These are phyloP conservation scores for Lobosporangium transversale DNA, from an alignment of 192 early-diverging fungal species.

Conservation along the genomic window DNA sequence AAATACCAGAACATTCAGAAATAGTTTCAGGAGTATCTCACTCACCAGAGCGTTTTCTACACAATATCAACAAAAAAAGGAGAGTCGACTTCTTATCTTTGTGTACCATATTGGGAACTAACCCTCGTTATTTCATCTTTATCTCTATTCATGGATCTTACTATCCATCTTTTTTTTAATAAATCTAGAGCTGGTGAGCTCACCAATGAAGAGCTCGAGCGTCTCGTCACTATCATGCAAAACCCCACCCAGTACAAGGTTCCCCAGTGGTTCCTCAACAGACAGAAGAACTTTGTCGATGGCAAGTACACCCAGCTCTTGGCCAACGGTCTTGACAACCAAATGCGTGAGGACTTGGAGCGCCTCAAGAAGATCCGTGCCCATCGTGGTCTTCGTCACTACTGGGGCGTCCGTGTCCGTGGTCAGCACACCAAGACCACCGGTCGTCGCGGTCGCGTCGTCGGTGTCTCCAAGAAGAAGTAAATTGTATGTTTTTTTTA, in stretches of 20 bases:
- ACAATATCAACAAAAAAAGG: no score
- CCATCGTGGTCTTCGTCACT: constrained; percentile 99
- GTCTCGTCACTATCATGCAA: constrained; percentile 98
- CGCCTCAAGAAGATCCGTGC: constrained; percentile 99
- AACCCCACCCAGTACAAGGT: constrained; percentile 99
- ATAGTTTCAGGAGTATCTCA: no score
- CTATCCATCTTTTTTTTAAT: not conserved
- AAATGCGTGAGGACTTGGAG: constrained; percentile 98
- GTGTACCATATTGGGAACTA: no score
- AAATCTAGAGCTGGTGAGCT: constrained; percentile 92
- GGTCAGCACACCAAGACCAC: constrained; percentile 99
- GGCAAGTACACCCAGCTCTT: constrained; percentile 96
- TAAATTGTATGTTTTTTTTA: constrained; percentile 55
- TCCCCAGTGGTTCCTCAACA: constrained; percentile 99
- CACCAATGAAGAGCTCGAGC: constrained; percentile 96
- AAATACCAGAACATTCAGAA: no score
- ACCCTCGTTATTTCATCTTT: no score
- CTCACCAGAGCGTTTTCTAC: no score
- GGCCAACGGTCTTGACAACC: constrained; percentile 94
- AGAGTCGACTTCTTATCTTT: no score
- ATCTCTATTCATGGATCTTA: no score
- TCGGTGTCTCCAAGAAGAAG: constrained; percentile 99
- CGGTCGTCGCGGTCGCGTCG: constrained; percentile 93
- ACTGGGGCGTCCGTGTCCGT: constrained; percentile 97
- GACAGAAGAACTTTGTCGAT: constrained; percentile 97